Evolutionary conservation across 768 basidiomycete species (phyloP).

Genomic region (Rhizopogon vinicolor): DNA sequence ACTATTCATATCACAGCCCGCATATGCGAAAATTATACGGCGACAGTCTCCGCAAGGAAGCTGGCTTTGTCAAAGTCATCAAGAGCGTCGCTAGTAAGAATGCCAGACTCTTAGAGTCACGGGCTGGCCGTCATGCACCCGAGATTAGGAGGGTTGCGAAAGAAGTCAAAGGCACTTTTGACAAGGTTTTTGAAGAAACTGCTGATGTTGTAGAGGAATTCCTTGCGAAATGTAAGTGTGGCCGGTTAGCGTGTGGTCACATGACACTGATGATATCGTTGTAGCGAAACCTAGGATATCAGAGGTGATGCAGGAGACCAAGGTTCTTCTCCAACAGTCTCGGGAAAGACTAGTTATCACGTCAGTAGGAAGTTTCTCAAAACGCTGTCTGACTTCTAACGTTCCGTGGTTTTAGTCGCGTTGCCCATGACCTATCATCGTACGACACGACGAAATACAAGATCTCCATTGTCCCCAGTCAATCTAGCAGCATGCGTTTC

Average conservation of each 20-base stretch:
- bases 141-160: slow-evolving; percentile 80
- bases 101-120: slow-evolving; percentile 66
- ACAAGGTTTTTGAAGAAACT: slow-evolving; percentile 94
- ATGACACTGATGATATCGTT: slow-evolving; percentile 5
- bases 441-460: slow-evolving; percentile 82
- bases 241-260: too few relatives aligned
- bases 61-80: slow-evolving; percentile 97
- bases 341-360: slow-evolving; percentile 89
- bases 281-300: slow-evolving; percentile 84
- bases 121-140: slow-evolving; percentile 77
- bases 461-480: slow-evolving; percentile 51
- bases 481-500: slow-evolving; percentile 55
- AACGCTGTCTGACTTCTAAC: background rate
- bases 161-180: slow-evolving; percentile 92
- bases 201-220: slow-evolving; percentile 93
- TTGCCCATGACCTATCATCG: slow-evolving; percentile 75
- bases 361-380: slow-evolving; percentile 40
- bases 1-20: slow-evolving; percentile 50
- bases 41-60: slow-evolving; percentile 88
- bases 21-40: slow-evolving; percentile 98
- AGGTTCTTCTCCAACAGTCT: slow-evolving; percentile 84
- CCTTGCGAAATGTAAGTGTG: slow-evolving; percentile 73
- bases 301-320: slow-evolving; percentile 92
- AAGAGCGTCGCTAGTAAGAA: slow-evolving; percentile 88
- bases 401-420: slow-evolving; percentile 44